Evolutionary conservation across 768 basidiomycete genomes (phyloP), one percentile per base, ranked within the genome.

Genomic region (Albatrellus ellisii): DNA sequence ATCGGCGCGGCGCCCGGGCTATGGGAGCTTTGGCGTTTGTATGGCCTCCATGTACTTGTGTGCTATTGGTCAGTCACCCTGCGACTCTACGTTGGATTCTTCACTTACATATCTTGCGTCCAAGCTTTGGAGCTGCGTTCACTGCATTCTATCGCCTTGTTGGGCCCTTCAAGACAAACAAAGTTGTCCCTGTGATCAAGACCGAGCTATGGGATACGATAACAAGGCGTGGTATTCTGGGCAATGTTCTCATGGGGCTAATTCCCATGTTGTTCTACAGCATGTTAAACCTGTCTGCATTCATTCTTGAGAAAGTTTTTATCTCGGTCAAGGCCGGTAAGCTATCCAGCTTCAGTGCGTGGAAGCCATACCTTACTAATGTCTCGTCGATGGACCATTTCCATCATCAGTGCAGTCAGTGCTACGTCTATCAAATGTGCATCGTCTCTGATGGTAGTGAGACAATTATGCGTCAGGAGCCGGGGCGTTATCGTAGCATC

Each of bases 131-230:
- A 0, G 74, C 75, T 0, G 69, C 73, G 10, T 77, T 75, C 54
- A 72, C 68, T 3, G 56, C 71, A 4, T 74, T 75, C 52, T 78
- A 77, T 49, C 68, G 76, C 20, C 61, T 78, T 7, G 51, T 67
- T 28, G 74, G 74, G 0, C 76, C 75, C 0, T 77, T 62, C 57
- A 57, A 54, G 26, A 67, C 67, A 7, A 26, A 53, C 2, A 42
- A 34, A 11, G 72, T 71, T 8, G 61, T 67, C 2, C 43, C 56
- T 6, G 62, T 73, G 20, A 64, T 73, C 44, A 66, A 65, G 52
- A 70, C 67, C 2, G 76, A 78, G 54, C 55, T 78, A 6, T 76
- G 71, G 72, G 75, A 77, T 20, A 75, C 73, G 2, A 69, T 78
- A 39, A 63, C 60, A 3, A 64, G 76, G 0, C 56, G 76, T 39